Evolutionary conservation across 2,329 filamentous ascomycete species (phyloP), one percentile per base, ranked within the genome.

Genomic region (Aspergillus puulaauensis): DNA sequence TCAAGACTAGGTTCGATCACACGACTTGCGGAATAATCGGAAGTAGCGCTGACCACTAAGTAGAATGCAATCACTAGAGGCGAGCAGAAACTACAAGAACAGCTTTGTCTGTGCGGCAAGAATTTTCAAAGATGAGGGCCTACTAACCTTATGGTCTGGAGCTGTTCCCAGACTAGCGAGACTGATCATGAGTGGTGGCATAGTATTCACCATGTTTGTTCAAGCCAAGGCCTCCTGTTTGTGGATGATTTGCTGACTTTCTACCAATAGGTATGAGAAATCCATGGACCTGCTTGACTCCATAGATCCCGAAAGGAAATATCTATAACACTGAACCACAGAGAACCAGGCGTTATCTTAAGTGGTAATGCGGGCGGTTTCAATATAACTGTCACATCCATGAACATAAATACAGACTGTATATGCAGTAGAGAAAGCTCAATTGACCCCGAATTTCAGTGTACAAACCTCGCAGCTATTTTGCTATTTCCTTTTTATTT

Each of bases 1-100:
- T 99, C 73, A 99, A 99, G 84, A 99, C 95, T 49, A 79, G 84
- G 79, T 82, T 66, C 56, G 52, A 49, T 15, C 44, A 44, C 5
- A 39, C 35, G 8, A 37, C 9, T 52, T 23, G 15, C 31, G 45
- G 7, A 17, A 41, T 23, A 12, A 9, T 39, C 15, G 5, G 17
- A 35, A 19, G 14, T n/a, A 27, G 37, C n/a, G 39, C 56, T 69
- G 46, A 70, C 52, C 45, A 6, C 33, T 49, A 8, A 27, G 51
- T 58, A 83, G 91, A 61, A 99, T 99, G 95, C 95, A 99, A 83
- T 96, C 91, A 65, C 88, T 97, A 60, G 91, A 97, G 74, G 91
- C 93, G 35, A 85, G 84, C 61, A 80, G 78, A 44, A 78, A 88
- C 60, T 99, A 99, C 72, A 92, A 90, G 71, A 97, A 96, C 77